These are phyloP conservation scores for Solanum hybrid DNA, from an alignment of 305 asterid species.

Conservation along the genomic window DNA sequence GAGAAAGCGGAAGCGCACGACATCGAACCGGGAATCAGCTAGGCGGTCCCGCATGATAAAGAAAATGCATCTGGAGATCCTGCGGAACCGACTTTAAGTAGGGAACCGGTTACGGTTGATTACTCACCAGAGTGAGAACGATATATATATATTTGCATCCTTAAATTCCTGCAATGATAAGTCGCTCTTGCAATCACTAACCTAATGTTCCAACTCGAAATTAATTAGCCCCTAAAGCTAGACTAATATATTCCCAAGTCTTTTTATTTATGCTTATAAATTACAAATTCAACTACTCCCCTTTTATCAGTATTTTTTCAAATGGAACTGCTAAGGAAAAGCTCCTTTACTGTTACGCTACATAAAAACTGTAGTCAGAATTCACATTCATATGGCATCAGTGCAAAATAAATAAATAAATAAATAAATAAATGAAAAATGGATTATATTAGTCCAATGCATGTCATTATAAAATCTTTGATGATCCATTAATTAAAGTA, in stretches of 20 bases:
- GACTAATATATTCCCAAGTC: neutral
- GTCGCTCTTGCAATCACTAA: neutral
- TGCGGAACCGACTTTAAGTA: conserved; percentile 43
- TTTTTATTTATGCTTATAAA: neutral
- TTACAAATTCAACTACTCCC: neutral
- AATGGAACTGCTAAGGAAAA: neutral
- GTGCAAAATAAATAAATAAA: neutral
- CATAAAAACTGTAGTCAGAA: neutral
- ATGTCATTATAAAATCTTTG: neutral
- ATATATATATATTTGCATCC: neutral
- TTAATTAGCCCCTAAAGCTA: neutral
- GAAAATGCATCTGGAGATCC: conserved; percentile 67
- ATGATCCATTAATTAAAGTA: neutral
- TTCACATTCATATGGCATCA: neutral
- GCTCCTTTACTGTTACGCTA: neutral
- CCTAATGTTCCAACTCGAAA: neutral
- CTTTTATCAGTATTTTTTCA: neutral
- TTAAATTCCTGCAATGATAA: neutral
- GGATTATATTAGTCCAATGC: neutral
- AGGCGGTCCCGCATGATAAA: conserved; percentile 74
- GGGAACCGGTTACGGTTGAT: conserved; percentile 45
- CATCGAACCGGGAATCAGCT: conserved; percentile 84
- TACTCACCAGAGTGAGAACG: conserved; percentile 11
- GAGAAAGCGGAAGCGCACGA: conserved; percentile 11
- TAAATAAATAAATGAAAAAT: neutral